phyloP scores from a whole-genome alignment of 2,329 filamentous ascomycete species.

The Metarhizium sp. region DNA sequence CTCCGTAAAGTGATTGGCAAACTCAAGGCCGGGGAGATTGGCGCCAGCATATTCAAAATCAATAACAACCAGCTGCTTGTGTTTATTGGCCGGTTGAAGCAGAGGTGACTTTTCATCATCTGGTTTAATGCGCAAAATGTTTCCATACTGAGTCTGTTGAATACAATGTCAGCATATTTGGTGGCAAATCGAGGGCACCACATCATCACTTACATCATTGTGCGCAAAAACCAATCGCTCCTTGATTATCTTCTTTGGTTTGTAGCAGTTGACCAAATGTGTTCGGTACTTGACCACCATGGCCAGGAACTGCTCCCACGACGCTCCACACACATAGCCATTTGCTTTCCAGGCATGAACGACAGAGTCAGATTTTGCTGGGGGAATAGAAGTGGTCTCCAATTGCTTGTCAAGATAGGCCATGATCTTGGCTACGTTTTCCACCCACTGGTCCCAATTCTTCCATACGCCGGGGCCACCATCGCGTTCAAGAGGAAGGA shows the following conservation, averaged over 20 bases:
- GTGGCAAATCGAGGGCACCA: no score
- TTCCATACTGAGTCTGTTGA: constrained; percentile 87
- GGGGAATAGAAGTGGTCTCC: constrained; percentile 23
- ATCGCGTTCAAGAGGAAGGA: constrained; percentile 68
- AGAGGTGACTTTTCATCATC: constrained; percentile 74
- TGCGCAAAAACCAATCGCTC: constrained; percentile 87
- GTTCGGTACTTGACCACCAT: constrained; percentile 69
- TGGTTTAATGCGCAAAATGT: constrained; percentile 69
- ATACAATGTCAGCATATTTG: not conserved
- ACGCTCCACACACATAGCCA: constrained; percentile 73
- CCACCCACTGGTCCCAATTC: constrained; percentile 92
- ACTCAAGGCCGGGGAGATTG: constrained; percentile 79
- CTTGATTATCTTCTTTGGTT: constrained; percentile 55
- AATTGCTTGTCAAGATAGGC: constrained; percentile 51
- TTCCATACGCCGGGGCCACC: constrained; percentile 76
- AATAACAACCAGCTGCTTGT: constrained; percentile 94
- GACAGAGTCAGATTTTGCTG: constrained; percentile 14
- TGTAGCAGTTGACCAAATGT: constrained; percentile 65
- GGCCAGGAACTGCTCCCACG: constrained; percentile 69
- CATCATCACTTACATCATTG: constrained; percentile 66
- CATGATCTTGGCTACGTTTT: constrained; percentile 52
- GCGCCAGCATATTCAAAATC: constrained; percentile 96
- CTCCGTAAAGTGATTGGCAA: constrained; percentile 96
- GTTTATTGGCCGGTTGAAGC: constrained; percentile 79
- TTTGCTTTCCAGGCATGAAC: constrained; percentile 51